Conservation (phyloP, 805 yeast genomes). For the Zygosaccharomyces kombuchaensis region DNA sequence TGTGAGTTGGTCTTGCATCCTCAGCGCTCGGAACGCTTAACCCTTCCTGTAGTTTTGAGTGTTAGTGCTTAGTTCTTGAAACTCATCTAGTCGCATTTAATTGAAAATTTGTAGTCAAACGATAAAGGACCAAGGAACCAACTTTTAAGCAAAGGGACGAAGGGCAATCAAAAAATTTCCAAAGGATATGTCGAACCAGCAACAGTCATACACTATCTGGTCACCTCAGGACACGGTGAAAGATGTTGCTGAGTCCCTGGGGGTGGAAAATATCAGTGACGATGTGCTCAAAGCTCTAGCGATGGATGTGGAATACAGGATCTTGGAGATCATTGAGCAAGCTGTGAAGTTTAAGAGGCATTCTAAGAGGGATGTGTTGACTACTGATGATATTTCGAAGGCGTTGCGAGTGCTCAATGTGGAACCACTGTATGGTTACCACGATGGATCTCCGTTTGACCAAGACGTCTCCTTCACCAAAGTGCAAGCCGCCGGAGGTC, state of each 20-base stretch:
- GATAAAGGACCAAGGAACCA: not conserved
- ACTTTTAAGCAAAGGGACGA: not conserved
- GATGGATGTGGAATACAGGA: conserved; percentile 98
- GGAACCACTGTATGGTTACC: conserved; percentile 92
- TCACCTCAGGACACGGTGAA: conserved; percentile 95
- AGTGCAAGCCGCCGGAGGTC: conserved; percentile 88
- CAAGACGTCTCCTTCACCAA: conserved; percentile 76
- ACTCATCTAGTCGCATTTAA: not conserved
- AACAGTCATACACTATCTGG: conserved; percentile 83
- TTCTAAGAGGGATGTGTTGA: conserved; percentile 74
- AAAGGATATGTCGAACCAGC: conserved; percentile 22
- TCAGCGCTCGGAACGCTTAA: not conserved
- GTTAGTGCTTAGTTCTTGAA: not conserved
- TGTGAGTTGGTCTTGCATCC: conserved; percentile 25
- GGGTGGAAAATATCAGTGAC: conserved; percentile 71
- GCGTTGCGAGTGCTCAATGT: conserved; percentile 83
- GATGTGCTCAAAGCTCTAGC: conserved; percentile 93
- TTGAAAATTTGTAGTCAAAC: conserved; percentile 1
- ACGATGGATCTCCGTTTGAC: conserved; percentile 39
- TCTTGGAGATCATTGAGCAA: conserved; percentile 91
- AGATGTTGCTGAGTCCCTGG: conserved; percentile 91
- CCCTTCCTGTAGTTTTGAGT: not conserved
- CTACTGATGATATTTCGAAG: conserved; percentile 75
- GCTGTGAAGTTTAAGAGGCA: conserved; percentile 96
- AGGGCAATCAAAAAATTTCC: not conserved